Percentiles rank a stretch among this genome's conserved stretches.
phyloP scores from a whole-genome alignment of 305 asterid genomes.

The Fraxinus angustifolia region DNA sequence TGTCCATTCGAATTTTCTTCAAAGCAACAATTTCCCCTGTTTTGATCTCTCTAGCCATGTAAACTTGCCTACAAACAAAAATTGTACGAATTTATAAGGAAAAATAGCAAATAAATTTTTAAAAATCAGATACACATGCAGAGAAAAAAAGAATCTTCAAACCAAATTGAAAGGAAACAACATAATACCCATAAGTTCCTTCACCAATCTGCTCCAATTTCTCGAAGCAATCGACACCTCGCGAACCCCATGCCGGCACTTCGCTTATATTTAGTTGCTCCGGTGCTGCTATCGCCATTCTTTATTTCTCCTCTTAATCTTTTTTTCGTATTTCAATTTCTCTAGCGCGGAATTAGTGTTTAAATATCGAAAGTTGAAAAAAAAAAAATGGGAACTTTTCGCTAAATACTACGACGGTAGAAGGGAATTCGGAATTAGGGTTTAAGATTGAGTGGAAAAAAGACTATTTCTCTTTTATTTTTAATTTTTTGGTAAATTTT shows the following conservation, averaged over 20 bases:
- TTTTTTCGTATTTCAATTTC: not conserved
- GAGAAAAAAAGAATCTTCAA: not conserved
- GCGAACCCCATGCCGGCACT: constrained; percentile 74
- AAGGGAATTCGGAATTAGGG: not conserved
- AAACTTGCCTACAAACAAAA: constrained; percentile 62
- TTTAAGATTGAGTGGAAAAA: not conserved
- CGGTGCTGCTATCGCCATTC: constrained; percentile 72
- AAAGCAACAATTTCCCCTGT: constrained; percentile 92
- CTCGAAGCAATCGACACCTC: constrained; percentile 89
- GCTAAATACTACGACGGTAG: not conserved
- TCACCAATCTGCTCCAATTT: constrained; percentile 95
- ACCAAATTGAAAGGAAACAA: not conserved
- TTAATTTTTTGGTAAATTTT: not conserved
- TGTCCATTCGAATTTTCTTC: constrained; percentile 93
- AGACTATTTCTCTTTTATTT: not conserved
- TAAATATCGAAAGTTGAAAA: not conserved
- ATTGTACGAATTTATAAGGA: constrained; percentile 10
- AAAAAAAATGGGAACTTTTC: not conserved
- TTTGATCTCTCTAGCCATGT: constrained; percentile 74
- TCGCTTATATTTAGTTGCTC: constrained; percentile 68
- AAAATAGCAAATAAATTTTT: not conserved
- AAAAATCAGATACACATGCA: not conserved
- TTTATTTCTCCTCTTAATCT: constrained; percentile 4
- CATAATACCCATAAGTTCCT: constrained; percentile 82
- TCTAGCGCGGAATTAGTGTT: not conserved